Conservation (phyloP, 805 yeast species). For the Wickerhamiella azyma region DNA sequence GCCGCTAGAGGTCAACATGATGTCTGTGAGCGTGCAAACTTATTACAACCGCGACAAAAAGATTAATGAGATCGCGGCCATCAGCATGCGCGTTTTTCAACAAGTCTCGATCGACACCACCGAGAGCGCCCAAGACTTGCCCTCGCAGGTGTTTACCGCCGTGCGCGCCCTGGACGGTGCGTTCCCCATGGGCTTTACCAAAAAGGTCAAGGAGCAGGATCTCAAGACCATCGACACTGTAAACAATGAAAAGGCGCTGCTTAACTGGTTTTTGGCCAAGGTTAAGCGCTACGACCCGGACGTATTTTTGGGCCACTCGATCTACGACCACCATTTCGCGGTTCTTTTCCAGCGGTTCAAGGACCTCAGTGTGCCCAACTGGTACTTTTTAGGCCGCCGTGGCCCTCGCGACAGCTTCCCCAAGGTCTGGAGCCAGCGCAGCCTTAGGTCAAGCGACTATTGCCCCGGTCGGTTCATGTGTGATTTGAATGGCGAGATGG, state of each 20-base stretch:
- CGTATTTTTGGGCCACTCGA: conserved; percentile 72
- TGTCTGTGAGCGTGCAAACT: conserved; percentile 70
- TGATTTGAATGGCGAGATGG: conserved; percentile 90
- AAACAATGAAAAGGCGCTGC: conserved; percentile 58
- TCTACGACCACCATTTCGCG: conserved; percentile 67
- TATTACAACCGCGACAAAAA: conserved; percentile 59
- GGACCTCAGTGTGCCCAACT: conserved; percentile 56
- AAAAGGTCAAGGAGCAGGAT: conserved; percentile 30
- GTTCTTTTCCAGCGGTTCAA: conserved; percentile 70
- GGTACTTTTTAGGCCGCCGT: conserved; percentile 75
- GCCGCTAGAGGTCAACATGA: conserved; percentile 52
- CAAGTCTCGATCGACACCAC: conserved; percentile 57
- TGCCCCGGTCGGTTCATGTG: conserved; percentile 78
- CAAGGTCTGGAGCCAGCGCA: conserved; percentile 22
- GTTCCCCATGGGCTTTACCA: conserved; percentile 57
- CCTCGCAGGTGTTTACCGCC: conserved; percentile 52
- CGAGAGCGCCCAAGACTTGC: conserved; percentile 43
- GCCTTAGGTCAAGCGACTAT: conserved; percentile 43
- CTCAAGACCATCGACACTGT: conserved; percentile 36
- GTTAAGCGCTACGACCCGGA: conserved; percentile 81
- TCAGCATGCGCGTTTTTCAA: conserved; percentile 59
- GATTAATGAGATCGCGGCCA: conserved; percentile 76
- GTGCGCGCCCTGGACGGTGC: conserved; percentile 57
- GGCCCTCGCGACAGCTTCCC: conserved; percentile 32
- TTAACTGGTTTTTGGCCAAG: conserved; percentile 60